Base-by-base conservation (phyloP, 768 basidiomycete genomes). In the Lactarius psammicola region DNA sequence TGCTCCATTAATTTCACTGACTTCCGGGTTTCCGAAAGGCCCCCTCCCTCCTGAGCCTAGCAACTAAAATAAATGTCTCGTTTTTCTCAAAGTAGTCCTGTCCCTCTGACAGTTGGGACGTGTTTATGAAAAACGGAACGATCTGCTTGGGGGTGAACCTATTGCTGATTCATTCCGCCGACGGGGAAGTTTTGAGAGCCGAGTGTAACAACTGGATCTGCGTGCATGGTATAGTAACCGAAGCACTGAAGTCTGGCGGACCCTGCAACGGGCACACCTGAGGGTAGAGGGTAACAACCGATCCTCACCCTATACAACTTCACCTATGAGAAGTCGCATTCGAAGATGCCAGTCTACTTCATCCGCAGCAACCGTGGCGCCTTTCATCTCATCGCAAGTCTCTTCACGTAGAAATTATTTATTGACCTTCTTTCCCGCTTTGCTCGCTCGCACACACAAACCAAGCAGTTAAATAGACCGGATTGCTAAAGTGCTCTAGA, bases 11-110 rank as follows among this genome's bases (percentile, higher is more conserved):
- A 51, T 26, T 26, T 51, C n/a, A 13, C 31, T 11, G n/a, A 28
- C 54, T 55, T 31, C 54, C 54, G 11, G 55, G 20, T n/a, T 33
- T 33, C 54, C 17, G 54, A 17, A 28, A 6, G 17, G n/a, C 49
- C 17, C 38, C 38, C 38, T 40, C 38, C 38, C 38, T 40, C 17
- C 17, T 40, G 46, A 26, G 49, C 49, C 49, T 51, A 26, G 49
- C 49, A 28, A 51, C 49, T 56, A 34, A 20, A n/a, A 56, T 56
- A 30, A 20, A n/a, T 13, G 30, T 57, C 56, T 57, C n/a, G n/a
- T n/a, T 23, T 11, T 26, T 36, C 28, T 26, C 30, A n/a, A 56
- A 56, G 23, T n/a, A 4, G 49, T 49, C 49, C 17, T 26, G 49
- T 51, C 49, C 28, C 23, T 49, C 49, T 51, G 49, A 51, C 49